Percentiles rank a stretch among this genome's conserved stretches.
Evolutionary conservation across 2,329 filamentous ascomycete genomes (phyloP).

Genomic region (Aspergillus ochraceoroseus): DNA sequence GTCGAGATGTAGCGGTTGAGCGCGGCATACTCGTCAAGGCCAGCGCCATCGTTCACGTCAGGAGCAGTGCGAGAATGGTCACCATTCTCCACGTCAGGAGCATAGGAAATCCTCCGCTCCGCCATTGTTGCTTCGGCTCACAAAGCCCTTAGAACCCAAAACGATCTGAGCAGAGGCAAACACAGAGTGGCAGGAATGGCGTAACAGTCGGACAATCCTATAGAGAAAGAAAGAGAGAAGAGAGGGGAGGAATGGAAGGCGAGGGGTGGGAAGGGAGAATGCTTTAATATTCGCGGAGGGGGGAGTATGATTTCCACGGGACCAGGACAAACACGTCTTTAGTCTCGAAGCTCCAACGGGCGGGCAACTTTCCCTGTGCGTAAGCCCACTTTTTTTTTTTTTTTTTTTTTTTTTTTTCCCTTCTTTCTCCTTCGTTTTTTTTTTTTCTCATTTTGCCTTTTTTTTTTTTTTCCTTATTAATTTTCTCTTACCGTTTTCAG

Average conservation of each 20-base stretch:
- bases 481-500: slow-evolving; percentile 8
- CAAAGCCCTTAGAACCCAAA: slow-evolving; percentile 35
- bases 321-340: slow-evolving; percentile 27
- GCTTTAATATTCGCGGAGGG: slow-evolving; percentile 34
- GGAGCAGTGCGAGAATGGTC: slow-evolving; percentile 31
- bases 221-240: slow-evolving; percentile 20
- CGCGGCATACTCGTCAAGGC: slow-evolving; percentile 59
- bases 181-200: slow-evolving; percentile 34
- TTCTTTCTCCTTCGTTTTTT: slow-evolving; percentile 10
- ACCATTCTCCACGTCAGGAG: slow-evolving; percentile 43
- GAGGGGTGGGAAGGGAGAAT: slow-evolving; percentile 28
- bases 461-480: slow-evolving; percentile 12
- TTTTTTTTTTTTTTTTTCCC: slow-evolving; percentile 11
- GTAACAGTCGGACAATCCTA: slow-evolving; percentile 40
- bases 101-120: slow-evolving; percentile 45
- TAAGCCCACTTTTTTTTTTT: slow-evolving; percentile 25
- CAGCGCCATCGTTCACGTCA: slow-evolving; percentile 28
- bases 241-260: slow-evolving; percentile 19
- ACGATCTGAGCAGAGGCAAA: slow-evolving; percentile 36
- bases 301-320: slow-evolving; percentile 29
- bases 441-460: slow-evolving; percentile 9
- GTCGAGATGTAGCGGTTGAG: slow-evolving; percentile 64
- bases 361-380: slow-evolving; percentile 29
- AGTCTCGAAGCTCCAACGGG: slow-evolving; percentile 26
- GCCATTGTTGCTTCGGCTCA: slow-evolving; percentile 43